Percentiles rank a stretch among this genome's conserved stretches.
Evolutionary conservation across 257 asterid genomes (phyloP).

Genomic region (Buddleja alternifolia): DNA sequence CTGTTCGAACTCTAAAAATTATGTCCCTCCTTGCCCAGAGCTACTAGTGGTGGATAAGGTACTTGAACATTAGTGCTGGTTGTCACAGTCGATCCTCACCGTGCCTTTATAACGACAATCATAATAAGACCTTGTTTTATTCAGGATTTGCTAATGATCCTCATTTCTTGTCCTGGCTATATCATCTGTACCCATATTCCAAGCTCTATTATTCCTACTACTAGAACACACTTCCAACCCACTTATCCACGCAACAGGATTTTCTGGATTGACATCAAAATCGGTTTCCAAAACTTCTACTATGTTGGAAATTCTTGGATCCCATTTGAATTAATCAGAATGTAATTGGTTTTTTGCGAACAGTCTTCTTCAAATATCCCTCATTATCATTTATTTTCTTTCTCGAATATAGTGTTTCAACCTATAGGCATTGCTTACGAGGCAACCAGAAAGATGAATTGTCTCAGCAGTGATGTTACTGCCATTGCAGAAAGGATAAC

Average conservation of each 20-base stretch:
- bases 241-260: no score
- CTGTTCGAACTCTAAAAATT: constrained; percentile 1
- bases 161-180: no score
- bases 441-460: constrained; percentile 12
- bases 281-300: not conserved
- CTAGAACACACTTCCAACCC: no score
- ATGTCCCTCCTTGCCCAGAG: constrained; percentile 19
- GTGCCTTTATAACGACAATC: no score
- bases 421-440: not conserved
- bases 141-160: no score
- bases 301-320: not conserved
- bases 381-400: not conserved
- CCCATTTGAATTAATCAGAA: not conserved
- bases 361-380: constrained; percentile 9
- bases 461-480: not conserved
- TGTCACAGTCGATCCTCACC: no score
- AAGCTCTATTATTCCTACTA: no score
- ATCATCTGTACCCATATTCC: no score
- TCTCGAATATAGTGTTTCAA: not conserved
- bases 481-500: constrained; percentile 10
- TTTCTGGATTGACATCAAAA: no score
- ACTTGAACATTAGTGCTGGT: not conserved
- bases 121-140: no score
- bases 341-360: not conserved
- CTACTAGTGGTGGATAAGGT: not conserved